Evolutionary conservation across 345 rosid species (phyloP), one percentile per base, ranked within the genome.

Genomic region (Eucalyptus regnans): DNA sequence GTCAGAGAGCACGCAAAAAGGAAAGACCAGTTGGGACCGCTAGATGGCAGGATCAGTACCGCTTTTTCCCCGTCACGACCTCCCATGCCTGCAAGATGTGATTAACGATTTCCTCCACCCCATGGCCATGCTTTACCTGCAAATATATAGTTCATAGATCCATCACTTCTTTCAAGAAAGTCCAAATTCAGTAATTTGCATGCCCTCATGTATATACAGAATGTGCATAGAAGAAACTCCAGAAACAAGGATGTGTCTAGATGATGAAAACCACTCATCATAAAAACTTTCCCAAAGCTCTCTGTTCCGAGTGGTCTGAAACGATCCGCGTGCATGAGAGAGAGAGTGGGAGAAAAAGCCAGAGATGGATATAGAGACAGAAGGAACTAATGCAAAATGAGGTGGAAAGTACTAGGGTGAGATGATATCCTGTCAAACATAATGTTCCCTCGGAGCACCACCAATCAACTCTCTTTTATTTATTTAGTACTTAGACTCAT

Each of bases 121-220:
- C 99, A 50, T 92, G 89, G 58, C 97, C 96, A 37, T 98, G 97
- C 93, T 98, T 97, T 86, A 96, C 97, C 98, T 97, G 93, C 87
- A 52, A 52, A 52, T 46, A 49, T 31, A 87, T 18, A 50, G 76
- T 46, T 54, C 58, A 22, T n/a, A 84, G 27, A 71, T n/a, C 62
- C 14, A 86, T 29, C 86, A 84, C 14, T 27, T 49, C 18, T 54
- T 18, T 12, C 20, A 41, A 7, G 23, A 14, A 56, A 54, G 16
- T 52, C 20, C 58, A 41, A 22, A 17, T 31, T 22, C 58, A 46
- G 50, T 14, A 16, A 37, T 18, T 76, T 20, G 48, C 83, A 41
- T 10, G 83, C 48, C 43, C 14, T 14, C 15, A 31, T 86, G 46
- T 44, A 71, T 37, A 37, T 76, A 37, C 48, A 76, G 27, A 37